Conservation (phyloP, 345 rosid species). For the Conringia planisiliqua region DNA sequence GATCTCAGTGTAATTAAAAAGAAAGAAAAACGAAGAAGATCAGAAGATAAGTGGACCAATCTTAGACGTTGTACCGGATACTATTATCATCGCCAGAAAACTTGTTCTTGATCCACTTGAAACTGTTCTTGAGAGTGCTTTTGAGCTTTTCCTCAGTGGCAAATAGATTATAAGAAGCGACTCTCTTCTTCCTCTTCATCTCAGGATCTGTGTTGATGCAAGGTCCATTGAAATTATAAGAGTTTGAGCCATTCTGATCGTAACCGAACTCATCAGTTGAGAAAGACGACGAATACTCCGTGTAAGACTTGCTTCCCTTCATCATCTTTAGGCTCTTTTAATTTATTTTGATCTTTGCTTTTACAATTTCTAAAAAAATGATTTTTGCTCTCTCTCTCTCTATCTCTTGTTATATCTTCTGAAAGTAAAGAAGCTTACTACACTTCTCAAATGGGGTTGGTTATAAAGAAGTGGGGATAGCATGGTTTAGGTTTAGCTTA, state of each 20-base stretch:
- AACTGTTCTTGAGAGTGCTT: slow-evolving; percentile 65
- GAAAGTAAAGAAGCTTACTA: slow-evolving; percentile 16
- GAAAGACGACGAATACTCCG: slow-evolving; percentile 60
- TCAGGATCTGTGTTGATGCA: slow-evolving; percentile 61
- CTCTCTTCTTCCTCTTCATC: slow-evolving; percentile 80
- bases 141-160: slow-evolving; percentile 73
- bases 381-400: neutral
- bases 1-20: slow-evolving; percentile 7
- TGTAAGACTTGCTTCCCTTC: slow-evolving; percentile 87
- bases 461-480: slow-evolving; percentile 22
- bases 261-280: slow-evolving; percentile 50
- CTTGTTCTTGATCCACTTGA: slow-evolving; percentile 96
- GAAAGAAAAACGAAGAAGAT: neutral
- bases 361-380: slow-evolving; percentile 5
- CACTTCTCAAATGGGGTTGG: slow-evolving; percentile 21
- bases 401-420: slow-evolving; percentile 9
- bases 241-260: slow-evolving; percentile 41
- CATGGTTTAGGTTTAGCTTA: slow-evolving; percentile 6
- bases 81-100: slow-evolving; percentile 38
- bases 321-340: slow-evolving; percentile 33
- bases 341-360: neutral
- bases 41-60: neutral
- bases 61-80: slow-evolving; percentile 35
- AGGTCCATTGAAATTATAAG: slow-evolving; percentile 80
- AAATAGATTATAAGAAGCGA: slow-evolving; percentile 74